phyloP scores from a whole-genome alignment of 768 basidiomycete species.

The Leccinum incarnatum region DNA sequence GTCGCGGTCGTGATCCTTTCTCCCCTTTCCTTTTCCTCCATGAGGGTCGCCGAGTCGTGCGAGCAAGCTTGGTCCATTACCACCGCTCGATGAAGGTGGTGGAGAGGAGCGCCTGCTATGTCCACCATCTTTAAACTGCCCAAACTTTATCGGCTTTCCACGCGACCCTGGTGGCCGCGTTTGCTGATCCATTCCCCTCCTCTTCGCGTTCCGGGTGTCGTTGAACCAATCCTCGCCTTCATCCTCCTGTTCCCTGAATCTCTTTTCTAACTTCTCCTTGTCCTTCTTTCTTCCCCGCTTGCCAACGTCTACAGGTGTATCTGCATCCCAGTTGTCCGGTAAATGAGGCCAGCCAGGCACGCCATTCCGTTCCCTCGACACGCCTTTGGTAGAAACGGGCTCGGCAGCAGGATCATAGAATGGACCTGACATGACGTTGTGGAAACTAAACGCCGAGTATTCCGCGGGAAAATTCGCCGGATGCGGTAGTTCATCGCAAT shows the following conservation, averaged over 20 bases:
- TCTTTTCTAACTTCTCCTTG: conserved; percentile 51
- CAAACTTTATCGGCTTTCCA: conserved; percentile 38
- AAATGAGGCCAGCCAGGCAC: conserved; percentile 29
- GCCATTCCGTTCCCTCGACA: conserved; percentile 36
- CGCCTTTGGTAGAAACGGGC: conserved; percentile 31
- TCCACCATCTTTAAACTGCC: conserved; percentile 31
- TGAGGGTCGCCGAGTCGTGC: conserved; percentile 29
- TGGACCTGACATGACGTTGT: conserved; percentile 62
- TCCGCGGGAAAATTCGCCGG: conserved; percentile 44
- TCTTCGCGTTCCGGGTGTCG: conserved; percentile 32
- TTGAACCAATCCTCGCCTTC: conserved; percentile 71
- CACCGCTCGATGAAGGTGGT: conserved; percentile 18
- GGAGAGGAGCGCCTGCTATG: conserved; percentile 24
- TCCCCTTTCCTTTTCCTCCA: conserved; percentile 5
- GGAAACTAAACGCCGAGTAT: conserved; percentile 63
- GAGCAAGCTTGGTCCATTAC: conserved; percentile 31
- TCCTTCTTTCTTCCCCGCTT: conserved; percentile 61
- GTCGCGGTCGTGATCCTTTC: conserved; percentile 5
- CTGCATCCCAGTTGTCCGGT: conserved; percentile 45
- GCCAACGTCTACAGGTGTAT: conserved; percentile 60
- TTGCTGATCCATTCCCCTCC: conserved; percentile 22
- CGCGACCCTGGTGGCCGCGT: conserved; percentile 9
- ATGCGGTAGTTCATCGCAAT: conserved; percentile 51
- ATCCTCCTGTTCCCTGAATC: conserved; percentile 50
- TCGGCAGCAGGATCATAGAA: conserved; percentile 51